Base-by-base conservation (phyloP, 1,284 basidiomycete species). In the Inonotus obliquus region DNA sequence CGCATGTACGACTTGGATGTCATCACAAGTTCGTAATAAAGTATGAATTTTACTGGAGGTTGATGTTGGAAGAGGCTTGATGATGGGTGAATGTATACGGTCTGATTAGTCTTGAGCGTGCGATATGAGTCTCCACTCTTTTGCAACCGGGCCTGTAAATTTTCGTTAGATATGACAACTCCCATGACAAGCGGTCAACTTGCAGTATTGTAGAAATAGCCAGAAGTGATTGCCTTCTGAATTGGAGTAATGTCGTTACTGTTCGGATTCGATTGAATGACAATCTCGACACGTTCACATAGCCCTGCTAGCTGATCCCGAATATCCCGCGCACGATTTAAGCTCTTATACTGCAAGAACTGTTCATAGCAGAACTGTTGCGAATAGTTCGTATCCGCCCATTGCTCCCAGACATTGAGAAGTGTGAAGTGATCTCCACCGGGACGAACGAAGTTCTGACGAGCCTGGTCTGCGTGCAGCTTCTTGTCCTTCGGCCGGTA, bases 341-440 rank as follows among this genome's bases (percentile, higher is more conserved):
- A 77, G 65, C 91, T 94, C 81, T 99, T 99, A 81, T 93, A 96
- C 75, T 99, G 97, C 57, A 99, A 77, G 76, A 96, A 99, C 71
- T 99, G 95, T 71, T 98, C 95, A 71, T 95, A 94, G 70, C 93
- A 96, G 74, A 93, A 93, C 70, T 94, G 92, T 69, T 95, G 92
- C 27, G 92, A 94, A 73, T 96, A 99, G 70, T 93, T 94, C 41
- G 93, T 93, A 69, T 99, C 96, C 27, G 93, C 93, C 96, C 96
- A 99, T 72, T 98, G 95, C 72, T 98, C 93, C 91, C 94, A 99
- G 6, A 98, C 94, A 72, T 98, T 98, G 47, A 98, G 81, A 59
- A 98, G 76, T 2, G 96, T 98, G 72, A 99, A 98, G 76, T 98
- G 96, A 70, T 99, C 97, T 17, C 97, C 96, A n/a, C 95, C 97